These are phyloP conservation scores for Xylariaceae sp. DNA, from an alignment of 2,329 filamentous ascomycete genomes.

Conservation along the genomic window DNA sequence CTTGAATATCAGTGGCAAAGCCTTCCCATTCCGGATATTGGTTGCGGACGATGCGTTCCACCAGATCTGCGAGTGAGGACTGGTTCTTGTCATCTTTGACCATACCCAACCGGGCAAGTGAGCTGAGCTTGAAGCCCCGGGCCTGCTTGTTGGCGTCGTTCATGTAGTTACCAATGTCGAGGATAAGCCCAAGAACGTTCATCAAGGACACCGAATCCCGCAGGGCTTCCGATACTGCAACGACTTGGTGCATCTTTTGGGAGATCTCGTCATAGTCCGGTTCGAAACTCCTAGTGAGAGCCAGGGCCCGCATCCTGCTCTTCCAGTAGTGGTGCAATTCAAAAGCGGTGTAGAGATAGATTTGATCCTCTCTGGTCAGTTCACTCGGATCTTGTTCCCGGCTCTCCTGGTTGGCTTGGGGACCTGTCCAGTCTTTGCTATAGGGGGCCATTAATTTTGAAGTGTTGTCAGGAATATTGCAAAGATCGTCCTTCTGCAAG, in stretches of 20 bases:
- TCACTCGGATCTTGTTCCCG: constrained; percentile 84
- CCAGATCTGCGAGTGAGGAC: constrained; percentile 88
- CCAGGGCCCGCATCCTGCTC: constrained; percentile 86
- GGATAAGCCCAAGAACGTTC: constrained; percentile 90
- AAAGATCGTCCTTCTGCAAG: constrained; percentile 84
- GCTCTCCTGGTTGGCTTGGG: constrained; percentile 68
- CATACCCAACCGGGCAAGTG: constrained; percentile 87
- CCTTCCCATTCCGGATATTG: constrained; percentile 95
- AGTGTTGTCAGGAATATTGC: constrained; percentile 85
- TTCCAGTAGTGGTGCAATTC: constrained; percentile 99
- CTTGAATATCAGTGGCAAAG: constrained; percentile 77
- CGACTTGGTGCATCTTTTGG: constrained; percentile 77
- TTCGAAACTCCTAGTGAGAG: constrained; percentile 78
- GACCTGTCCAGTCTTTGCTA: constrained; percentile 92
- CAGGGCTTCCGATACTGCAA: constrained; percentile 79
- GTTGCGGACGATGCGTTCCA: constrained; percentile 92
- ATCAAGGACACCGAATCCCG: constrained; percentile 89
- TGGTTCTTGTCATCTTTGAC: constrained; percentile 99
- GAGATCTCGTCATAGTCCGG: constrained; percentile 88
- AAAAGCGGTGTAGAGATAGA: constrained; percentile 87
- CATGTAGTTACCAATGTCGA: constrained; percentile 99
- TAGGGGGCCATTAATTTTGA: constrained; percentile 91
- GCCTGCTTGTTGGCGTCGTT: constrained; percentile 99
- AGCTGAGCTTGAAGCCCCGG: constrained; percentile 94
- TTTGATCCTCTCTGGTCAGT: constrained; percentile 89